Evolutionary conservation across 2,329 filamentous ascomycete species (phyloP), one percentile per base, ranked within the genome.

Genomic region (Sphaerostilbella broomeana): DNA sequence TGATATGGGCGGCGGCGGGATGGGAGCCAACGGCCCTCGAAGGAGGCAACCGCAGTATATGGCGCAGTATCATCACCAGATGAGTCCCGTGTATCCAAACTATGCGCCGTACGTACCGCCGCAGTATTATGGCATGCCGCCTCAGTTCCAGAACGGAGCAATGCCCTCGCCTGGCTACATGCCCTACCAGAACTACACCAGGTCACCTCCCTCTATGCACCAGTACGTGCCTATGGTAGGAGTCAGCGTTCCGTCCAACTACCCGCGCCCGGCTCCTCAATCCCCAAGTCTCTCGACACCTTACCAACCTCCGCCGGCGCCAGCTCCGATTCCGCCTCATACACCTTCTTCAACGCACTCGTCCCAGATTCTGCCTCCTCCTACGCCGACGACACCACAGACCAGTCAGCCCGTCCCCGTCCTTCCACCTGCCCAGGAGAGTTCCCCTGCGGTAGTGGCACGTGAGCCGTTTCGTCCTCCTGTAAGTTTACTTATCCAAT

Each of bases 231-330:
- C 70, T 33, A 69, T 75, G 59, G 64, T 66, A n/a, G 69, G 63
- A 35, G 60, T 66, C 40, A 66, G 56, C 54, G 51, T 65, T 24
- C 62, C 64, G 24, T 55, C 69, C 58, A 60, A 55, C 63, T 77
- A 75, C 55, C 52, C 69, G 37, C 66, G 69, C 29, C 64, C 68
- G 53, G 61, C 51, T 63, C 67, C 73, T 40, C 65, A 66, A 21
- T 75, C 73, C 36, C 72, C 74, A n/a, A 68, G 63, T 34, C 60
- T 75, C 57, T 67, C 73, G 38, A 69, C 77, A 41, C 64, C 80
- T 46, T 70, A 78, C 62, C 71, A 78, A 55, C 64, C 73, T 55
- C 63, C 76, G 56, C 59, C 63, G 20, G 57, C 60, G 13, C 61
- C 68, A 18, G 57, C 64, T 39, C 59, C 68, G 13, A 55, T 65